phyloP scores from a whole-genome alignment of 768 basidiomycete genomes.

The Boletus vermiculosoides region DNA sequence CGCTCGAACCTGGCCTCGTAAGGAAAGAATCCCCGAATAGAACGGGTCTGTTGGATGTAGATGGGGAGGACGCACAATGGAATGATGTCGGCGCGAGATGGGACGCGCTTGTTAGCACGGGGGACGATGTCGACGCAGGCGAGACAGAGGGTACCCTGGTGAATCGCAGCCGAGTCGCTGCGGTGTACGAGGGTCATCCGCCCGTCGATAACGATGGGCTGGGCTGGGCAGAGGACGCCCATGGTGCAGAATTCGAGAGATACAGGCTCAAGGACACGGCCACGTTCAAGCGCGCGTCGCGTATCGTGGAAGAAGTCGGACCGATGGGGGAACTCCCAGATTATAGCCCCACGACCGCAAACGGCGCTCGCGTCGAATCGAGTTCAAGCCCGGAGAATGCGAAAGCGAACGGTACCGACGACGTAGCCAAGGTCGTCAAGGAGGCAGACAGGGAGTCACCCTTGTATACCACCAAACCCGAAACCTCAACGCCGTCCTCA shows the following conservation, averaged over 20 bases:
- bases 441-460: constrained; percentile 8
- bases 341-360: constrained; percentile 18
- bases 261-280: constrained; percentile 17
- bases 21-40: constrained; percentile 40
- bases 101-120: constrained; percentile 44
- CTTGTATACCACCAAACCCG: constrained; percentile 4
- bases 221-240: constrained; percentile 52
- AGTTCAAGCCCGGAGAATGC: background rate
- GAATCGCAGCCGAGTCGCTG: background rate
- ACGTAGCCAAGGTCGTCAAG: background rate
- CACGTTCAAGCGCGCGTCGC: constrained; percentile 21
- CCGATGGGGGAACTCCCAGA: constrained; percentile 43
- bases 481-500: background rate
- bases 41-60: constrained; percentile 15
- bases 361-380: background rate
- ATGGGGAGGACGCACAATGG: constrained; percentile 41
- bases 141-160: constrained; percentile 10
- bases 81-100: constrained; percentile 54
- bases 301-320: constrained; percentile 39
- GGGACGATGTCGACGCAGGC: constrained; percentile 25
- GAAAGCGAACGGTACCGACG: background rate
- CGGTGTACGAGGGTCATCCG: background rate
- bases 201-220: constrained; percentile 38
- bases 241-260: constrained; percentile 33
- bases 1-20: constrained; percentile 56